phyloP scores from a whole-genome alignment of 768 basidiomycete species.

The Heimioporus sp. region DNA sequence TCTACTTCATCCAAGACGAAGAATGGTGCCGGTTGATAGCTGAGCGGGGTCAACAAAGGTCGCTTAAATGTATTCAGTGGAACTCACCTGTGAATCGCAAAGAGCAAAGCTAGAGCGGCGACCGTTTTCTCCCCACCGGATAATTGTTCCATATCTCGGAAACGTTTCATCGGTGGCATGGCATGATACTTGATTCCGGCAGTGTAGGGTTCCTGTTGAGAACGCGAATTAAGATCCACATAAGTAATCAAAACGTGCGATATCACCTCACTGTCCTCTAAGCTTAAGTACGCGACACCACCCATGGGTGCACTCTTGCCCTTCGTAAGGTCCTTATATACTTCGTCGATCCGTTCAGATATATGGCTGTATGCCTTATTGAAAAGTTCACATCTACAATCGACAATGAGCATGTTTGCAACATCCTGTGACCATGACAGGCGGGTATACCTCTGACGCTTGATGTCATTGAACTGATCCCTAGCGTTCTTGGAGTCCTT shows the following conservation, averaged over 20 bases:
- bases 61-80: background rate
- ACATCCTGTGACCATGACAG: background rate
- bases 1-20: slow-evolving; percentile 99
- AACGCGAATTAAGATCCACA: slow-evolving; percentile 1
- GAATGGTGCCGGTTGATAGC: slow-evolving; percentile 96
- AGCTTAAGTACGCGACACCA: slow-evolving; percentile 92
- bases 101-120: slow-evolving; percentile 92
- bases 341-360: slow-evolving; percentile 88
- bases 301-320: slow-evolving; percentile 92
- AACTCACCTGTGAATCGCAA: slow-evolving; percentile 89
- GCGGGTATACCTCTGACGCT: slow-evolving; percentile 62
- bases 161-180: slow-evolving; percentile 99
- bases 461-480: slow-evolving; percentile 88
- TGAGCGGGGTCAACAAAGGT: slow-evolving; percentile 27
- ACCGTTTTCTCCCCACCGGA: slow-evolving; percentile 99
- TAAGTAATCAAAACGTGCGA: slow-evolving; percentile 16
- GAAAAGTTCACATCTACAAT: slow-evolving; percentile 70
- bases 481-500: slow-evolving; percentile 88
- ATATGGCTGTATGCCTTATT: slow-evolving; percentile 97
- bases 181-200: slow-evolving; percentile 97
- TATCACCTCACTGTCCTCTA: slow-evolving; percentile 92
- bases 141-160: slow-evolving; percentile 98
- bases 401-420: slow-evolving; percentile 1
- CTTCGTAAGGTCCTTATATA: slow-evolving; percentile 98
- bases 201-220: slow-evolving; percentile 69